Evolutionary conservation across 768 basidiomycete genomes (phyloP), one percentile per base, ranked within the genome.

Genomic region (Russula griseocarnosa): DNA sequence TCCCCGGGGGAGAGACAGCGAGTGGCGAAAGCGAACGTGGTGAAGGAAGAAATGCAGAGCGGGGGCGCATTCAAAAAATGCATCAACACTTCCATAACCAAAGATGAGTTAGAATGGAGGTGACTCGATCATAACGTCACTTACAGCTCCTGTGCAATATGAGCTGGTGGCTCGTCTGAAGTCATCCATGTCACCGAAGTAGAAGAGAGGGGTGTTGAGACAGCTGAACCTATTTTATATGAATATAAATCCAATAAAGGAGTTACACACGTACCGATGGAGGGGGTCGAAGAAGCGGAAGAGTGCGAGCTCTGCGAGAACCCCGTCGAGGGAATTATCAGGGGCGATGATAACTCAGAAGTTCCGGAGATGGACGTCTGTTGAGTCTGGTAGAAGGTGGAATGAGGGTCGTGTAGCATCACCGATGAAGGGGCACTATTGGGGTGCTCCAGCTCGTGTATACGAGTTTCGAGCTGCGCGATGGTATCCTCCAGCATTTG

Each of bases 1-100:
- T 70, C 71, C 22, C 72, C 69, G 26, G 71, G 74, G 46, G 71
- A 74, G 46, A 44, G 66, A 61, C 20, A 65, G n/a, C 14, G 76
- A 70, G 5, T 76, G 56, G 20, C 73, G 74, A 61, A 88, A 83
- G 4, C 83, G 79, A 6, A 73, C 67, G 3, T 74, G 51, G 66
- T 84, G 73, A 60, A 92, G 81, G 73, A 90, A 91, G 70, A 90
- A 84, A 5, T 86, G 86, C 62, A 88, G 79, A 67, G 84, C 80
- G 40, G 76, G 71, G 0, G 82, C 79, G 67, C 88, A 79, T 18
- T 81, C 82, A 13, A 85, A 71, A 70, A 92, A 85, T 30, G 76
- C 76, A 69, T 85, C 82, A 4, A 87, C 71, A 42, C 87, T 89
- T 55, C 20, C 40, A 38, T 22, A 22, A 14, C 6, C 13, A 8